These are phyloP conservation scores for Pisolithus sp. DNA, from an alignment of 768 basidiomycete species.

Conservation along the genomic window DNA sequence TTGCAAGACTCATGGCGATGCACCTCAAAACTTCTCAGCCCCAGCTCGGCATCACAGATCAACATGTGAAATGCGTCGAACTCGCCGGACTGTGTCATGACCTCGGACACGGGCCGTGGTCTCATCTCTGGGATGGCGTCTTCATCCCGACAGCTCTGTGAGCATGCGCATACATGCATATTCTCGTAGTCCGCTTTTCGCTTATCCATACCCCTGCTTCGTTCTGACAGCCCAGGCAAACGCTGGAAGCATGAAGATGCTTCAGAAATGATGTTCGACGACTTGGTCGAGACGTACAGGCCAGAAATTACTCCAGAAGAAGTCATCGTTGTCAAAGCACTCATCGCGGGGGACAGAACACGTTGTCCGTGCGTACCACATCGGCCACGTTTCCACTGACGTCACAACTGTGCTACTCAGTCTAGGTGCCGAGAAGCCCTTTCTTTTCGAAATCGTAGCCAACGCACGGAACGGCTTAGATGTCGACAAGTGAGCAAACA, in stretches of 20 bases:
- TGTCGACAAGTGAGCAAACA: constrained; percentile 65
- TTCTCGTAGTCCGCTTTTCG: neutral
- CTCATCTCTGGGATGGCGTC: constrained; percentile 72
- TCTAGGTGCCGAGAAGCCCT: constrained; percentile 49
- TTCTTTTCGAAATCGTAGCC: constrained; percentile 80
- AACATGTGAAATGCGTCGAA: constrained; percentile 72
- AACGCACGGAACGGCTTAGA: constrained; percentile 79
- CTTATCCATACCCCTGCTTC: neutral
- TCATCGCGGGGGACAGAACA: constrained; percentile 58
- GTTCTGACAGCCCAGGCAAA: constrained; percentile 34
- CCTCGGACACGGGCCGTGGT: constrained; percentile 82
- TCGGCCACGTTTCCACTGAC: neutral
- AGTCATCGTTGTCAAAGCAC: constrained; percentile 61
- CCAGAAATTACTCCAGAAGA: constrained; percentile 46
- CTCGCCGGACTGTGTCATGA: constrained; percentile 82
- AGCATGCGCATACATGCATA: constrained; percentile 16
- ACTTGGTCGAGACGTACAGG: constrained; percentile 50
- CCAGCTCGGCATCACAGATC: constrained; percentile 55
- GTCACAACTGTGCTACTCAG: constrained; percentile 3
- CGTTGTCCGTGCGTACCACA: constrained; percentile 43
- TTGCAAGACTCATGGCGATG: constrained; percentile 56
- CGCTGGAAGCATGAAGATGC: constrained; percentile 74
- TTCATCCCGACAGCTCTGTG: constrained; percentile 69
- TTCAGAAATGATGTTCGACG: constrained; percentile 79
- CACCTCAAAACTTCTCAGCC: constrained; percentile 55